Percentiles rank a stretch among this genome's conserved stretches.
These are phyloP conservation scores for Paspalum notatum DNA, from an alignment of 176 grass and related monocot genomes.

Conservation along the genomic window DNA sequence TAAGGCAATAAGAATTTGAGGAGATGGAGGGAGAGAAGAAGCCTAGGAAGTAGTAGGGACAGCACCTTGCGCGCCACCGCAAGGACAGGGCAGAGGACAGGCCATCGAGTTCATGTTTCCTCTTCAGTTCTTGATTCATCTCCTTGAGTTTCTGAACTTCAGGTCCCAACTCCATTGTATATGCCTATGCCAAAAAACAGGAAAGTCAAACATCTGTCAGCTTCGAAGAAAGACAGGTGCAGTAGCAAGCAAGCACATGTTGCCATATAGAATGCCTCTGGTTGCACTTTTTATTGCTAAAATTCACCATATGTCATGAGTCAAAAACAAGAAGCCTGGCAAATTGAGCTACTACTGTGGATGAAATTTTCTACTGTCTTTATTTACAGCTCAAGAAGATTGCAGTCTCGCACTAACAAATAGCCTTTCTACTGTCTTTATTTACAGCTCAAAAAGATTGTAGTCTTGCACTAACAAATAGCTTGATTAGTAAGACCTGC, in stretches of 20 bases:
- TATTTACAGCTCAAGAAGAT: too few species aligned
- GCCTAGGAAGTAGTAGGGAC: too few species aligned
- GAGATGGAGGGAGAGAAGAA: too few species aligned
- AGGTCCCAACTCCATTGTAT: conserved; percentile 88
- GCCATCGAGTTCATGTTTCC: too few species aligned
- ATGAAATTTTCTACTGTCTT: not conserved
- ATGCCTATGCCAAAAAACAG: conserved; percentile 58
- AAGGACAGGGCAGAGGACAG: too few species aligned
- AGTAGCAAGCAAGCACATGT: not conserved
- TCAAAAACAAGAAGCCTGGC: too few species aligned
- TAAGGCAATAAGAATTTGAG: too few species aligned
- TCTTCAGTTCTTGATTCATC: conserved; percentile 63
- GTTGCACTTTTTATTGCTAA: not conserved
- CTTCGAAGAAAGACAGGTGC: not conserved
- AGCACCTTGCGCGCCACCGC: too few species aligned
- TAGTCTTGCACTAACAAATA: not conserved
- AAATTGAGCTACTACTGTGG: conserved; percentile 4
- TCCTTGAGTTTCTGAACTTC: conserved; percentile 89
- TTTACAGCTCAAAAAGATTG: conserved; percentile 6
- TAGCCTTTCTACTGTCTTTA: too few species aligned
- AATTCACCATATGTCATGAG: not conserved
- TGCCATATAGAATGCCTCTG: not conserved
- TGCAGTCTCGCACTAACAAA: too few species aligned
- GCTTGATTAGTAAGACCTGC: not conserved
- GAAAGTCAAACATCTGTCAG: not conserved